phyloP scores from a whole-genome alignment of 352 stramenopile genomes.

The Globisporangium uncinulatum region DNA sequence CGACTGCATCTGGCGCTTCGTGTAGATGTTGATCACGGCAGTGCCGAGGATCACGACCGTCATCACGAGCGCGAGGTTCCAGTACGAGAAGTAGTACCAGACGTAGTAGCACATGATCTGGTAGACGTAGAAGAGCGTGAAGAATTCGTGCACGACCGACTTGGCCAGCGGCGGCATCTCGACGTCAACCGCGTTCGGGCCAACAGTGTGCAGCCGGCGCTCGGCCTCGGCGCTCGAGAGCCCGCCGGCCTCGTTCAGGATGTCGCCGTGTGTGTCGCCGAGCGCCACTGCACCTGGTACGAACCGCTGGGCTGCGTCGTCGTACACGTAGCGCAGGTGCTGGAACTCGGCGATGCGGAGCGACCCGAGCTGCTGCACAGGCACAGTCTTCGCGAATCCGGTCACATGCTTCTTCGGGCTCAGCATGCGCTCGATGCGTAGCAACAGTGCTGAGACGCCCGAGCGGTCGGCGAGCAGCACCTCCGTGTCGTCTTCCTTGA shows the following conservation, averaged over 20 bases:
- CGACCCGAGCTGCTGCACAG: slow-evolving; percentile 32
- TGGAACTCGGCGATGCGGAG: slow-evolving; percentile 48
- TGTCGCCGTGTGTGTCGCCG: slow-evolving; percentile 35
- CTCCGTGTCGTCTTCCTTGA: no score
- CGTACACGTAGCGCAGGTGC: slow-evolving; percentile 50
- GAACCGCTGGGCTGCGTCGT: slow-evolving; percentile 40
- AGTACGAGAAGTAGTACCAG: slow-evolving; percentile 70
- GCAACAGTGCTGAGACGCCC: no score
- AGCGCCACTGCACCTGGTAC: slow-evolving; percentile 35
- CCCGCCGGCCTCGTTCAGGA: slow-evolving; percentile 36
- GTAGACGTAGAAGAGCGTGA: slow-evolving; percentile 74
- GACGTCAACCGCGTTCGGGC: slow-evolving; percentile 54
- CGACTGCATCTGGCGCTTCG: slow-evolving; percentile 49
- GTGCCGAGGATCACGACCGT: slow-evolving; percentile 43
- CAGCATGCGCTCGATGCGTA: no score
- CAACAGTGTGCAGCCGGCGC: slow-evolving; percentile 33
- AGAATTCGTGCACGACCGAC: slow-evolving; percentile 58
- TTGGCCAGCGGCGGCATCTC: slow-evolving; percentile 44
- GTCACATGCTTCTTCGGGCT: no score
- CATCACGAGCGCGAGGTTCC: slow-evolving; percentile 44
- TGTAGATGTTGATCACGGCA: slow-evolving; percentile 56
- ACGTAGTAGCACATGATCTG: slow-evolving; percentile 86
- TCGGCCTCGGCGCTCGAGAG: slow-evolving; percentile 34
- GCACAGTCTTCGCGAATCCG: slow-evolving; percentile 47
- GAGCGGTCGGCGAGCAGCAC: no score